These are phyloP conservation scores for Leccinum angustisporum DNA, from an alignment of 1,284 basidiomycete species.

Conservation along the genomic window DNA sequence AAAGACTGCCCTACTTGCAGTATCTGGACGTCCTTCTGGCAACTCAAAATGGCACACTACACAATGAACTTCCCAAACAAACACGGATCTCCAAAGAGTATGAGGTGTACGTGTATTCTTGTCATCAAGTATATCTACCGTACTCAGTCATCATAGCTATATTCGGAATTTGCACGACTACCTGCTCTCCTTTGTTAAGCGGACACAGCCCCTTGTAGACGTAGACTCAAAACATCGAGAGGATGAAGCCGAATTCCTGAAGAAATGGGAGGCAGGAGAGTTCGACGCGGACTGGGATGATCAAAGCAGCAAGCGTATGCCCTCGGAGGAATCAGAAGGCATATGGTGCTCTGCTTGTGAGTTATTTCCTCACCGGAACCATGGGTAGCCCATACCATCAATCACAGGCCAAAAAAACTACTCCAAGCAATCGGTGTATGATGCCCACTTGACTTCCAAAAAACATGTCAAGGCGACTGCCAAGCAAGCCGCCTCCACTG, in stretches of 20 bases:
- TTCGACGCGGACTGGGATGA: slow-evolving; percentile 78
- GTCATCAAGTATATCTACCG: neutral
- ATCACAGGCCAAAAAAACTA: slow-evolving; percentile 84
- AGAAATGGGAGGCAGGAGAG: slow-evolving; percentile 77
- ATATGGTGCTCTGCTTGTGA: slow-evolving; percentile 97
- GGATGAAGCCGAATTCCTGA: slow-evolving; percentile 71
- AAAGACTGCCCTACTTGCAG: slow-evolving; percentile 84
- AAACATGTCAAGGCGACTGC: slow-evolving; percentile 91
- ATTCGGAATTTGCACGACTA: slow-evolving; percentile 83
- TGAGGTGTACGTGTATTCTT: slow-evolving; percentile 59
- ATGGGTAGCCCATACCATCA: slow-evolving; percentile 11
- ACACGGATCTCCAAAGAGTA: slow-evolving; percentile 76
- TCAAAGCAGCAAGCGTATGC: slow-evolving; percentile 37
- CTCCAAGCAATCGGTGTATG: slow-evolving; percentile 97
- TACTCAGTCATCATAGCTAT: slow-evolving; percentile 54
- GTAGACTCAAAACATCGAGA: slow-evolving; percentile 68
- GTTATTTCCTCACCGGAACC: slow-evolving; percentile 35
- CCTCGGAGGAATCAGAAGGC: slow-evolving; percentile 50
- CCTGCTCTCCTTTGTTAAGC: slow-evolving; percentile 82
- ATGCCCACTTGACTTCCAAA: slow-evolving; percentile 92
- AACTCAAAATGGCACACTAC: slow-evolving; percentile 56
- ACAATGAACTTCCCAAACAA: slow-evolving; percentile 73
- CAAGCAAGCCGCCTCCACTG: slow-evolving; percentile 60
- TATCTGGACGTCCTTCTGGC: slow-evolving; percentile 84
- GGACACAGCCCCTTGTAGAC: slow-evolving; percentile 87